Percentiles rank a stretch among this genome's conserved stretches.
Conservation (phyloP, 176 grass and related monocot species). For the Saccharum spontaneum region DNA sequence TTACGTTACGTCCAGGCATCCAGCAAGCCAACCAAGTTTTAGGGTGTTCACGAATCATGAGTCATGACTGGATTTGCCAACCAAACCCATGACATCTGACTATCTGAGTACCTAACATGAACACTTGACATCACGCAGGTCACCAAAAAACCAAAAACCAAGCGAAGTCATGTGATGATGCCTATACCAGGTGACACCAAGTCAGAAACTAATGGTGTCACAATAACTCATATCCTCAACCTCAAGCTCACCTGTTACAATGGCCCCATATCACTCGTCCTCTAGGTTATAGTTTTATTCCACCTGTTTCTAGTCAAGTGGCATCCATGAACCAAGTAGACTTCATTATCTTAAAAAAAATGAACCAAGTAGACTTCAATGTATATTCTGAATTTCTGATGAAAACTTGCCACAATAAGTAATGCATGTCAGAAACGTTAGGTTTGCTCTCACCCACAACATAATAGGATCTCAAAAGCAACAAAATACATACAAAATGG, state of each 20-base stretch:
- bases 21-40: background rate
- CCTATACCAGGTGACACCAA: background rate
- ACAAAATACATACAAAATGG: background rate
- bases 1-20: no score
- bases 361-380: background rate
- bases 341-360: no score
- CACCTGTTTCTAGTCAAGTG: background rate
- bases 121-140: background rate
- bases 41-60: background rate
- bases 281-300: background rate
- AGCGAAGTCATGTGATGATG: background rate
- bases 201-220: background rate
- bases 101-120: no score
- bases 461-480: background rate
- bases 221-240: background rate
- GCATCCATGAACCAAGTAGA: background rate
- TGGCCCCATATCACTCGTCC: background rate
- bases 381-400: background rate
- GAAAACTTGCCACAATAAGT: background rate
- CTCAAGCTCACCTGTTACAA: background rate
- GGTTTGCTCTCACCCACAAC: background rate
- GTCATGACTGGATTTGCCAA: background rate
- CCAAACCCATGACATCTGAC: background rate
- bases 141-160: background rate
- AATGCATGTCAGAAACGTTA: background rate